Percentiles rank a stretch among this genome's conserved stretches.
phyloP scores from a whole-genome alignment of 2,329 filamentous ascomycete genomes.

The Harringtonia lauricola region DNA sequence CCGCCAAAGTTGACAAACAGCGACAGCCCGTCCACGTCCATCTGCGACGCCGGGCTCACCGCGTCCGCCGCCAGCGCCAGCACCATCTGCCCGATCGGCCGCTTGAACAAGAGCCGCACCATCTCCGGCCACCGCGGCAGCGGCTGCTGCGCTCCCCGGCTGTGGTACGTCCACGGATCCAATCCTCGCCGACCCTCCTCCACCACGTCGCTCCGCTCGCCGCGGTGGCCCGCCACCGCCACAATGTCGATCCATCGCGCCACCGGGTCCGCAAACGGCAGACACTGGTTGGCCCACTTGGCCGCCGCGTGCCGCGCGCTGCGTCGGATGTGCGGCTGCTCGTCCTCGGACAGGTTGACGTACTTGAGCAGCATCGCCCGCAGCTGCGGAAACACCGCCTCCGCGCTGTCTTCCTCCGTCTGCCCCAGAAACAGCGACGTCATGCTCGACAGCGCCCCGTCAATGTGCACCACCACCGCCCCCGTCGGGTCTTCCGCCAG shows the following conservation, averaged over 20 bases:
- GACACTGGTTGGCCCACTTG: conserved; percentile 80
- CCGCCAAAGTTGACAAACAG: conserved; percentile 36
- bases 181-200: conserved; percentile 87
- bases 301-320: conserved; percentile 74
- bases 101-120: conserved; percentile 37
- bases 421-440: conserved; percentile 30
- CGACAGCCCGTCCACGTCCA: conserved; percentile 28
- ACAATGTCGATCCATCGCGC: conserved; percentile 85
- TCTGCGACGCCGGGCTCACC: no score
- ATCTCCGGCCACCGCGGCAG: conserved; percentile 42
- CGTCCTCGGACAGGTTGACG: conserved; percentile 41
- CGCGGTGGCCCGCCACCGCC: conserved; percentile 54
- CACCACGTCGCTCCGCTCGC: conserved; percentile 68
- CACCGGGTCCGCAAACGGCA: conserved; percentile 67
- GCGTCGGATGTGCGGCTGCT: conserved; percentile 43
- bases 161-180: conserved; percentile 49
- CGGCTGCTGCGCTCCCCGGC: conserved; percentile 27
- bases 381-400: conserved; percentile 22
- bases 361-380: conserved; percentile 54
- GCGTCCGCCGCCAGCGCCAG: no score
- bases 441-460: conserved; percentile 75
- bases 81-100: conserved; percentile 14
- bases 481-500: conserved; percentile 68
- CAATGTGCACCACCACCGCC: conserved; percentile 75
- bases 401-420: conserved; percentile 1